These are phyloP conservation scores for Phialophora tarda DNA, from an alignment of 2,329 filamentous ascomycete species.

Conservation along the genomic window DNA sequence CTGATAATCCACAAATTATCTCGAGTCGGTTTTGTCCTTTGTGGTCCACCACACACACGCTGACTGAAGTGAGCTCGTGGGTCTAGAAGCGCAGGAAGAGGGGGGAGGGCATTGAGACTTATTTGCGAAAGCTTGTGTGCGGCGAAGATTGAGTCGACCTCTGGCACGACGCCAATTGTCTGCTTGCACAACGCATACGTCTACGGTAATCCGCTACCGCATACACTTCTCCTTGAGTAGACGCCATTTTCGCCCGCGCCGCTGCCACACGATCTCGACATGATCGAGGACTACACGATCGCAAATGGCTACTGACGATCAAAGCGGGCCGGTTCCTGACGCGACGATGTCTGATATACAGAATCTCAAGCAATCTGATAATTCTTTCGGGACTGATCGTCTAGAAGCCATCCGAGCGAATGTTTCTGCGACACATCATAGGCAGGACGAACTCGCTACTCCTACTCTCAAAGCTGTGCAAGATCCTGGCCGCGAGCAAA, in stretches of 20 bases:
- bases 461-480: not conserved
- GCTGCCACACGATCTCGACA: not conserved
- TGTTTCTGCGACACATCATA: constrained; percentile 17
- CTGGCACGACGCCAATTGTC: not conserved
- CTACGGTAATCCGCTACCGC: not conserved
- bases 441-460: constrained; percentile 4
- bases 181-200: not conserved
- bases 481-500: not conserved
- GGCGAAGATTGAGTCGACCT: not conserved
- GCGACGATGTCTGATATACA: not conserved
- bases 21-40: not conserved
- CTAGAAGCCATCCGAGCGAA: constrained; percentile 27
- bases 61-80: not conserved
- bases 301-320: not conserved
- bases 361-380: not conserved
- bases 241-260: not conserved
- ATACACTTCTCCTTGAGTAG: not conserved
- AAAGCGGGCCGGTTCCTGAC: not conserved
- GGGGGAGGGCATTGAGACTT: not conserved
- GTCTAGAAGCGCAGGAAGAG: not conserved
- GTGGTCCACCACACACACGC: not conserved
- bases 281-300: not conserved
- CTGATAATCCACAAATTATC: not conserved
- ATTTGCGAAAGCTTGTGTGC: not conserved
- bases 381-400: constrained; percentile 31